These are phyloP conservation scores for Kodamaea hsintzibuensis DNA, from an alignment of 805 yeast species.

Conservation along the genomic window DNA sequence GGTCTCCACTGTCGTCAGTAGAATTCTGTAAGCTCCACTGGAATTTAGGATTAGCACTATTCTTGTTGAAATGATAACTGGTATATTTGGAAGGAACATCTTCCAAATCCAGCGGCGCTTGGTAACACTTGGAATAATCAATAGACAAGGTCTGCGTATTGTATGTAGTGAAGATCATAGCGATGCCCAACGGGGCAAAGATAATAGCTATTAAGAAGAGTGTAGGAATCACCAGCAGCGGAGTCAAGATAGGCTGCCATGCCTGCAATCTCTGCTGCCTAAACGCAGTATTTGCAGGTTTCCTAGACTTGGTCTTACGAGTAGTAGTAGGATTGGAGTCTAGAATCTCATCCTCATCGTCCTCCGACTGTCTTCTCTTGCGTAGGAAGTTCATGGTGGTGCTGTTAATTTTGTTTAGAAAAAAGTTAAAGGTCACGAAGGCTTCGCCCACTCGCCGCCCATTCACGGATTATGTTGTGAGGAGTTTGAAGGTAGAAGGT, in stretches of 20 bases:
- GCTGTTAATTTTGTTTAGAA: not conserved
- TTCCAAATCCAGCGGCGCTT: conserved; percentile 38
- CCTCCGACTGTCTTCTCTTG: conserved; percentile 26
- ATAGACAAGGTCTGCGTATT: conserved; percentile 73
- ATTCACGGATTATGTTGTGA: no score
- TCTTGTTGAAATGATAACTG: conserved; percentile 58
- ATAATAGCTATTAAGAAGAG: conserved; percentile 71
- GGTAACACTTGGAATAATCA: conserved; percentile 70
- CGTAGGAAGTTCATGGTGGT: conserved; percentile 9
- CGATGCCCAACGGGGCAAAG: conserved; percentile 91
- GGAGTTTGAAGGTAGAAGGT: no score
- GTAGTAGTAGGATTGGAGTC: conserved; percentile 14
- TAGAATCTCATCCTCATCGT: conserved; percentile 20
- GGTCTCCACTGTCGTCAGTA: conserved; percentile 36
- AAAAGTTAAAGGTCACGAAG: not conserved
- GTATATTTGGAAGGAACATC: conserved; percentile 62
- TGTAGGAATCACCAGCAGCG: conserved; percentile 86
- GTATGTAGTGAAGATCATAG: conserved; percentile 73
- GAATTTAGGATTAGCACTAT: conserved; percentile 46
- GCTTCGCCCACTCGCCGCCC: not conserved
- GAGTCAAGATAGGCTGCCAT: conserved; percentile 88
- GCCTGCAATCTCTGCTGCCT: conserved; percentile 72
- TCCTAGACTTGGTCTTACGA: conserved; percentile 34
- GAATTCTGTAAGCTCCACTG: conserved; percentile 57
- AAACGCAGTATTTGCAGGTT: conserved; percentile 68